Evolutionary conservation across 2,329 filamentous ascomycete genomes (phyloP), one percentile per base, ranked within the genome.

Genomic region (Dryadomyces quercivorus): DNA sequence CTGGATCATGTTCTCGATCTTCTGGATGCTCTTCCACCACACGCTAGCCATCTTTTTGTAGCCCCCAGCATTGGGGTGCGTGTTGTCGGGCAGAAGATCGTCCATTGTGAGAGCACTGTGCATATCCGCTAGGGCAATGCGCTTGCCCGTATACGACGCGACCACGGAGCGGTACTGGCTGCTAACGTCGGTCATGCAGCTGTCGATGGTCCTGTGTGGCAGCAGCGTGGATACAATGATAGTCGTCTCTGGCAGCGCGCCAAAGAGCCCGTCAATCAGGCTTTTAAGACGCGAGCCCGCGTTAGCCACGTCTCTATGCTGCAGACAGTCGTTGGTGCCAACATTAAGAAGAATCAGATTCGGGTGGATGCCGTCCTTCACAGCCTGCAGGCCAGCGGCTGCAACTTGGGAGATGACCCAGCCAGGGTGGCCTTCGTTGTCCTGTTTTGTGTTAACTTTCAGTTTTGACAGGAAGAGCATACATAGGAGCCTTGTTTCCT

Each of bases 181-280:
- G 46, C 60, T 62, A 45, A 61, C 51, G 10, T 3, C 31, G 21
- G 58, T 54, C n/a, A 58, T 47, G n/a, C 61, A 55, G 16, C 56
- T 56, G 2, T 49, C 40, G 15, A 58, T 58, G 20, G 38, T 22
- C 2, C 16, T 16, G 16, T 63, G 61, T 18, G 53, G 58, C 44
- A 64, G 51, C 16, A 65, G 40, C 22, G 58, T 62, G 6, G 63
- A 53, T 51, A 64, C 49, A 1, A 64, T 49, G 9, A 65, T 57
- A 1, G 18, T n/a, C 2, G 46, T n/a, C 3, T 36, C 31, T 2
- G 46, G 46, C n/a, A 62, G 60, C n/a, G 55, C 57, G 7, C 59
- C 58, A 21, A 59, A 60, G 49, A 64, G 51, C 22, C 53, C 49
- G 18, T 56, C 47, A 20, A 65, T 49, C 54, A 65, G 53, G 7